phyloP scores from a whole-genome alignment of 2,329 filamentous ascomycete genomes.

The Paraconiothyrium brasiliense region DNA sequence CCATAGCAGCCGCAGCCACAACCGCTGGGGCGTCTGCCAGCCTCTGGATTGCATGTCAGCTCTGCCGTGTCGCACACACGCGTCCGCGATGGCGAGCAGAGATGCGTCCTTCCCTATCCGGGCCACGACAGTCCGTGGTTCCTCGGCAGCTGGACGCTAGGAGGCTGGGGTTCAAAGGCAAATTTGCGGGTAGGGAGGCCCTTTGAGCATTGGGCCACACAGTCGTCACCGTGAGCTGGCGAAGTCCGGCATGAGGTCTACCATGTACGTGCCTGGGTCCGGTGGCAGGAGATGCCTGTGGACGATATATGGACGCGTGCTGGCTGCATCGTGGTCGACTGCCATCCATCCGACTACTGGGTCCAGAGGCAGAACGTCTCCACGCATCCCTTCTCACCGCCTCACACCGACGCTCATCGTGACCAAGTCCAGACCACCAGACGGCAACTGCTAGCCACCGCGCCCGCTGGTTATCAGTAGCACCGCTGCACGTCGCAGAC shows the following conservation, averaged over 20 bases:
- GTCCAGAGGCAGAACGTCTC: constrained; percentile 25
- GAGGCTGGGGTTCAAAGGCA: constrained; percentile 35
- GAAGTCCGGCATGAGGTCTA: constrained; percentile 50
- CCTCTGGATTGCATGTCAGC: constrained; percentile 56
- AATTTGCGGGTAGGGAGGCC: constrained; percentile 23
- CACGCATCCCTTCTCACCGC: constrained; percentile 42
- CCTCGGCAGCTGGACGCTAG: constrained; percentile 17
- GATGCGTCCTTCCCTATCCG: constrained; percentile 25
- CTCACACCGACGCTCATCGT: constrained; percentile 39
- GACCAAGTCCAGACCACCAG: constrained; percentile 37
- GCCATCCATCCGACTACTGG: constrained; percentile 38
- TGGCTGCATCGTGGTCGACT: constrained; percentile 51
- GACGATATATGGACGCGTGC: constrained; percentile 68
- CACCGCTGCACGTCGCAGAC: constrained; percentile 10
- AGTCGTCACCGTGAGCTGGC: constrained; percentile 42
- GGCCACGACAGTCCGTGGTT: constrained; percentile 21
- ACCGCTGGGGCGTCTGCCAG: constrained; percentile 31
- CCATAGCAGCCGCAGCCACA: constrained; percentile 52
- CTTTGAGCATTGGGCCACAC: constrained; percentile 20
- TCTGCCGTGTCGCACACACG: constrained; percentile 66
- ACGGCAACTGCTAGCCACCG: constrained; percentile 28
- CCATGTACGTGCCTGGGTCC: background rate
- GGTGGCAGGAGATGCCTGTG: constrained; percentile 52
- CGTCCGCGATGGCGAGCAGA: constrained; percentile 36
- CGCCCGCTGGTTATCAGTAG: background rate